Evolutionary conservation across 2,329 filamentous ascomycete species (phyloP).

Genomic region (Ophiognomonia clavigignenti-juglandacearum): DNA sequence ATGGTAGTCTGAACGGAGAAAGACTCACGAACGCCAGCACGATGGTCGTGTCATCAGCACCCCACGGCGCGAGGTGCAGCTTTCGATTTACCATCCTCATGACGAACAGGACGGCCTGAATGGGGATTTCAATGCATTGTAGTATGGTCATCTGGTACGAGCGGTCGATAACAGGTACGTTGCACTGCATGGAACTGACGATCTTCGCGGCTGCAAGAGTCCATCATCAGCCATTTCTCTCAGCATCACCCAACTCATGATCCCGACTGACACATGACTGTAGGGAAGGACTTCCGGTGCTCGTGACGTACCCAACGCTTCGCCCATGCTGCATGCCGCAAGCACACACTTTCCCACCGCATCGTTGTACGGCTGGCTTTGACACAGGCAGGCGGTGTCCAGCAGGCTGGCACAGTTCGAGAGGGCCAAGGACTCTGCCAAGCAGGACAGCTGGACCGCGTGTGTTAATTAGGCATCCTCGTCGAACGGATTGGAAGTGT

Average conservation of each 20-base stretch:
- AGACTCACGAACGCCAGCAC: constrained; percentile 2
- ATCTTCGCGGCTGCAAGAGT: neutral
- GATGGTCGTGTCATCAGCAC: constrained; percentile 4
- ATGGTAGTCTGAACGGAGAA: neutral
- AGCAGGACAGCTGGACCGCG: constrained; percentile 1
- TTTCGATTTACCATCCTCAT: neutral
- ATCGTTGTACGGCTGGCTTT: neutral
- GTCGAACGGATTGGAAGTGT: too few relatives aligned
- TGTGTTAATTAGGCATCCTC: too few relatives aligned
- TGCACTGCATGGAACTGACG: constrained; percentile 3
- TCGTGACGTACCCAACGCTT: neutral
- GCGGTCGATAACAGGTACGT: constrained; percentile 1
- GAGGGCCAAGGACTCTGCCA: neutral
- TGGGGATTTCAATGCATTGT: constrained; percentile 1
- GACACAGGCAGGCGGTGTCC: constrained; percentile 3
- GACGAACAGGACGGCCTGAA: constrained; percentile 5
- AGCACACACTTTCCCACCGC: constrained; percentile 1
- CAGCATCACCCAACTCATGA: neutral
- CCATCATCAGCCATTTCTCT: neutral
- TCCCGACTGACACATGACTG: neutral
- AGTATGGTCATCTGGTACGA: neutral
- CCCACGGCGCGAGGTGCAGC: constrained; percentile 1
- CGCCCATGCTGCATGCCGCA: neutral
- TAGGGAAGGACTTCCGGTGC: neutral
- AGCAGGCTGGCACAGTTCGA: neutral